phyloP scores from a whole-genome alignment of 352 stramenopile species.

The Phytophthora foliorum region DNA sequence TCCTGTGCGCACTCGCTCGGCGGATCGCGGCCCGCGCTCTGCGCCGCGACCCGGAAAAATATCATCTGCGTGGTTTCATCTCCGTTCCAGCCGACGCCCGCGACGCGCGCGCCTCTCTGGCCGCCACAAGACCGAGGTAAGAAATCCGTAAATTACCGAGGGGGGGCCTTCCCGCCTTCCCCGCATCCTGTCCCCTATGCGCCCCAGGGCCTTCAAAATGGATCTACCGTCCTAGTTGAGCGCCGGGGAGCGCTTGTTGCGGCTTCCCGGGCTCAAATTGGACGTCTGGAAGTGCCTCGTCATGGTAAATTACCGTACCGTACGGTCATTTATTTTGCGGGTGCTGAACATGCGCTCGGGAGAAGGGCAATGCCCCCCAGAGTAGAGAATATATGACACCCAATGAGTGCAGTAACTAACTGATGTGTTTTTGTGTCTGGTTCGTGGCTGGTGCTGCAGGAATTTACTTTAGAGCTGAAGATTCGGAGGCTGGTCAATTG shows the following conservation, averaged over 20 bases:
- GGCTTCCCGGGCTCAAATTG: conserved; percentile 6
- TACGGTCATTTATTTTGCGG: conserved; percentile 43
- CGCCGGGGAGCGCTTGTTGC: conserved; percentile 3
- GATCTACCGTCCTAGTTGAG: not conserved
- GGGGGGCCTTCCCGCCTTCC: conserved; percentile 10
- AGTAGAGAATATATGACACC: conserved; percentile 24
- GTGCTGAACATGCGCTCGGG: not conserved
- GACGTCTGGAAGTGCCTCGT: conserved; percentile 9
- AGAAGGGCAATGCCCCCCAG: not conserved
- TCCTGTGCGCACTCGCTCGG: conserved; percentile 30
- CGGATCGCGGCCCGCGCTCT: conserved; percentile 14
- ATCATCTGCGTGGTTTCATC: conserved; percentile 35
- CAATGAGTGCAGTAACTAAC: conserved; percentile 15
- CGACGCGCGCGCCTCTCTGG: conserved; percentile 28
- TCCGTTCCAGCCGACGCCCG: conserved; percentile 19
- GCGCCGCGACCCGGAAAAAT: conserved; percentile 39
- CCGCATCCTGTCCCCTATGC: not conserved
- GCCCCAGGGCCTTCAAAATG: not conserved
- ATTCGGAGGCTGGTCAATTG: conserved; percentile 2
- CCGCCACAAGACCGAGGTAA: conserved; percentile 48
- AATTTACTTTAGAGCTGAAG: conserved; percentile 19
- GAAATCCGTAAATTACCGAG: conserved; percentile 48
- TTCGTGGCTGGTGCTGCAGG: conserved; percentile 13
- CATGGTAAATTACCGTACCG: conserved; percentile 41
- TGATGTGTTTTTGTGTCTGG: conserved; percentile 2